Evolutionary conservation across 352 stramenopile genomes (phyloP).

Genomic region (Phytophthora tubulina): DNA sequence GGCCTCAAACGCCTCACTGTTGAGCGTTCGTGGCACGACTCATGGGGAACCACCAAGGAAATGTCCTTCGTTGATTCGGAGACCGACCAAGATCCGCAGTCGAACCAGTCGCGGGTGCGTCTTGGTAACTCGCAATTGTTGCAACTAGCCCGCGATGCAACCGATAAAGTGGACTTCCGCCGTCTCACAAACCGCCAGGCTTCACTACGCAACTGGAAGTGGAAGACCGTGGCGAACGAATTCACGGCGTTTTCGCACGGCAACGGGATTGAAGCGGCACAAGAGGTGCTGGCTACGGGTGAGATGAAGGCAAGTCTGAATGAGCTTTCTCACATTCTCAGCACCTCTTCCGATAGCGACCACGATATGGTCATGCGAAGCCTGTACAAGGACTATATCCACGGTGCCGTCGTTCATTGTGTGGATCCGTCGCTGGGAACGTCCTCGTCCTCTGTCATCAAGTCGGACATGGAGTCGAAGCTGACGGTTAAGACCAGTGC

Average conservation of each 20-base stretch:
- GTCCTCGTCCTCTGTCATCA: conserved; percentile 17
- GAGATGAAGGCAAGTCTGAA: conserved; percentile 51
- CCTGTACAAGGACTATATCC: conserved; percentile 63
- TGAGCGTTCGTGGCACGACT: conserved; percentile 37
- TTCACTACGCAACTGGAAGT: conserved; percentile 46
- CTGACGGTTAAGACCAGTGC: conserved; percentile 47
- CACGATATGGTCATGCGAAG: conserved; percentile 53
- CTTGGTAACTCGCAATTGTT: conserved; percentile 32
- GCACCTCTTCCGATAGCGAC: conserved; percentile 33
- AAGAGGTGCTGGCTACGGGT: conserved; percentile 42
- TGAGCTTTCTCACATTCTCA: conserved; percentile 48
- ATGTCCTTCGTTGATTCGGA: conserved; percentile 33
- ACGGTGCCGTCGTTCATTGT: conserved; percentile 52
- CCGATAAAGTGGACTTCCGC: conserved; percentile 40
- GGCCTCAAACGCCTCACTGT: conserved; percentile 31
- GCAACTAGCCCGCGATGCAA: conserved; percentile 33
- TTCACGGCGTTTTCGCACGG: conserved; percentile 48
- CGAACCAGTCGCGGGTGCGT: conserved; percentile 26
- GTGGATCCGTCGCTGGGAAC: conserved; percentile 17
- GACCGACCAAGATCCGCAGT: conserved; percentile 20
- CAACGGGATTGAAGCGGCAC: conserved; percentile 39
- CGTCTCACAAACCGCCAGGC: conserved; percentile 38
- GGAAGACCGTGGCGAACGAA: conserved; percentile 42
- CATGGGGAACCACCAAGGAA: conserved; percentile 35
- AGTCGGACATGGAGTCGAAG: conserved; percentile 27